These are phyloP conservation scores for Corymbia maculata DNA, from an alignment of 345 rosid genomes.

Conservation along the genomic window DNA sequence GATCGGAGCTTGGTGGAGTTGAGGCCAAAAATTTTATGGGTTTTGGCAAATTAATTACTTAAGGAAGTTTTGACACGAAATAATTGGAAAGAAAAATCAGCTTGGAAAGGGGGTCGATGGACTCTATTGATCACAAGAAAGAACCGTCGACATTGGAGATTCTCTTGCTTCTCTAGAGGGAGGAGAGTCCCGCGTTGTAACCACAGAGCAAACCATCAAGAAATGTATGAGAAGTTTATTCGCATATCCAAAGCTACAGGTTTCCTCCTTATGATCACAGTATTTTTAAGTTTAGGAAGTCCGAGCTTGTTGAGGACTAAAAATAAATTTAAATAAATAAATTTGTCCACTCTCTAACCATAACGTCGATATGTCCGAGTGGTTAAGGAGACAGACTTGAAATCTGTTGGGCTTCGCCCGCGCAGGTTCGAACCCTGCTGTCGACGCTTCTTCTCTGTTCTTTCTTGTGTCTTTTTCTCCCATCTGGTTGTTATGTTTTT, in stretches of 20 bases:
- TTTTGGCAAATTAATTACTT: not conserved
- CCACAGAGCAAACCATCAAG: not conserved
- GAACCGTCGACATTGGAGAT: not conserved
- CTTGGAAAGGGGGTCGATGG: not conserved
- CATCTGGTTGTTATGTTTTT: not conserved
- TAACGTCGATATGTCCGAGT: conserved; percentile 72
- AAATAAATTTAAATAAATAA: fast-evolving
- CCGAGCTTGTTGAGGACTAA: no score
- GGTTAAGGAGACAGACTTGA: conserved; percentile 99
- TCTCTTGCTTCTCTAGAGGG: not conserved
- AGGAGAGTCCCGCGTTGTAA: not conserved
- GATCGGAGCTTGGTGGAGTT: not conserved
- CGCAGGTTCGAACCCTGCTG: conserved; percentile 99
- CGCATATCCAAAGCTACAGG: not conserved
- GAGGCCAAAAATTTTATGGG: not conserved
- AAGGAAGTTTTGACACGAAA: not conserved
- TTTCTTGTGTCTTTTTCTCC: not conserved
- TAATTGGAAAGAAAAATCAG: not conserved
- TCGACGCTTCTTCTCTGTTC: conserved; percentile 32
- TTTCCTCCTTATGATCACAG: not conserved
- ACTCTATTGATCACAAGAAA: not conserved
- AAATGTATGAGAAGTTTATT: not conserved
- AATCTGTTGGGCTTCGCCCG: conserved; percentile 99
- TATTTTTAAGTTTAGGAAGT: not conserved
- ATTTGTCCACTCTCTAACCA: fast-evolving